phyloP scores from a whole-genome alignment of 768 basidiomycete species.

The Cubamyces sp. region DNA sequence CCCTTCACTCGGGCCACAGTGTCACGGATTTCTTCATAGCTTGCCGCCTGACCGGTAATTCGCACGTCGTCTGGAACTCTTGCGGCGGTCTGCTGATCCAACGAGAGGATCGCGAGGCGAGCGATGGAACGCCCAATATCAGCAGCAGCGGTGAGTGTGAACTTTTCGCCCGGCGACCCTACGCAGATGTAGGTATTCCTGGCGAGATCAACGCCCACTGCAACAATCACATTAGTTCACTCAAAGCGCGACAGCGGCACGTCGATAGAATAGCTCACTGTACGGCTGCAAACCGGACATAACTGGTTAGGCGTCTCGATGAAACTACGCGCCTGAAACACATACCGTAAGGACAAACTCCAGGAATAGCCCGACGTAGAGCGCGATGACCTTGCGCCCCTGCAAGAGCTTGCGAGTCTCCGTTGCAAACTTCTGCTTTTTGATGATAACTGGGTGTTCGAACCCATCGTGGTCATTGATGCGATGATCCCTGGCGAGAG shows the following conservation, averaged over 20 bases:
- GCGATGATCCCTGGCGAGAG: constrained; percentile 24
- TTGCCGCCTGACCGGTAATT: constrained; percentile 22
- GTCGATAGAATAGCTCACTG: background rate
- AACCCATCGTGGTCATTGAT: constrained; percentile 25
- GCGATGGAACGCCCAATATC: constrained; percentile 29
- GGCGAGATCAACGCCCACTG: constrained; percentile 31
- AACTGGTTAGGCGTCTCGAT: too few relatives aligned
- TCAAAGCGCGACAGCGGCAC: background rate
- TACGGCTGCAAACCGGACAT: background rate
- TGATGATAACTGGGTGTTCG: constrained; percentile 13
- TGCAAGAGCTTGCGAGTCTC: constrained; percentile 1
- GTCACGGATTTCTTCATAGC: constrained; percentile 18
- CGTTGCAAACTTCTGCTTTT: constrained; percentile 13
- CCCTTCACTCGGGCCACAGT: constrained; percentile 18
- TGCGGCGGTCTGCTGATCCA: constrained; percentile 15
- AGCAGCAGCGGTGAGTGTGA: constrained; percentile 21
- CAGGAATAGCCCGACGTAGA: constrained; percentile 20
- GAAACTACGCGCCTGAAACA: background rate
- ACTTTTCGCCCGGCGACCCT: constrained; percentile 19
- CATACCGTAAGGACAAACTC: constrained; percentile 7
- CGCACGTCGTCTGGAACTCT: constrained; percentile 27
- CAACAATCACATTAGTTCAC: background rate
- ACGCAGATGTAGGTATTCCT: constrained; percentile 22
- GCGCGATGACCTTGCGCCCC: constrained; percentile 22
- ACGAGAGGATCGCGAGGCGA: constrained; percentile 25